phyloP scores from a whole-genome alignment of 2,329 filamentous ascomycete species.

The Atkinsonella texensis region DNA sequence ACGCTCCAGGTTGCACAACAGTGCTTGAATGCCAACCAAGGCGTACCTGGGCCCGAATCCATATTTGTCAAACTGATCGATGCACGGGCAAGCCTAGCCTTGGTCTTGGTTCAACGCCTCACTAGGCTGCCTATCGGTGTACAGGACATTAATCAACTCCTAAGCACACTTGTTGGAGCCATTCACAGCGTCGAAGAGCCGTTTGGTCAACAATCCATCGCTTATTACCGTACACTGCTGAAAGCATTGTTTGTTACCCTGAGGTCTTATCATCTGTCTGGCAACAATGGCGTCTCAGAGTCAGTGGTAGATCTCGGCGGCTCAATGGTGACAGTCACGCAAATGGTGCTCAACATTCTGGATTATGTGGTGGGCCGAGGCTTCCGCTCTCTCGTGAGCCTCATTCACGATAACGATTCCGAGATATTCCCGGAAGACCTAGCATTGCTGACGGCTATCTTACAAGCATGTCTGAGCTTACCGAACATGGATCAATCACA shows the following conservation, averaged over 20 bases:
- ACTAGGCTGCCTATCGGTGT: constrained; percentile 43
- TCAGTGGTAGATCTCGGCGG: constrained; percentile 22
- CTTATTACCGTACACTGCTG: constrained; percentile 73
- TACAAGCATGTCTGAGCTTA: constrained; percentile 73
- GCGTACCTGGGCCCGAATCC: constrained; percentile 58
- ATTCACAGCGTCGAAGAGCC: constrained; percentile 43
- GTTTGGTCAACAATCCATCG: constrained; percentile 37
- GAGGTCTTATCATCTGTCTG: constrained; percentile 43
- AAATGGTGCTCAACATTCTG: constrained; percentile 66
- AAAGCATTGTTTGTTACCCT: constrained; percentile 77
- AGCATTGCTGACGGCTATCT: constrained; percentile 72
- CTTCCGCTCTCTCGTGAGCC: constrained; percentile 67
- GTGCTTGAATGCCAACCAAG: constrained; percentile 68
- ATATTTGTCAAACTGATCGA: constrained; percentile 74
- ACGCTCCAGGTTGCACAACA: constrained; percentile 65
- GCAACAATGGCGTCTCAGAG: constrained; percentile 18
- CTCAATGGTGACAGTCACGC: constrained; percentile 34
- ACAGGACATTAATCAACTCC: constrained; percentile 38
- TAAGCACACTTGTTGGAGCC: constrained; percentile 38
- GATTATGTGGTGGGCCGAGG: constrained; percentile 69
- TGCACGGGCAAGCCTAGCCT: constrained; percentile 65
- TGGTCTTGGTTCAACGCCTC: constrained; percentile 71
- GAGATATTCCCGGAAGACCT: constrained; percentile 62
- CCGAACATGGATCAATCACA: constrained; percentile 63
- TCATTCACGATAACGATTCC: constrained; percentile 65